Percentiles rank a stretch among this genome's conserved stretches.
These are phyloP conservation scores for Aspergillus biplanus DNA, from an alignment of 495 filamentous ascomycete species.

Conservation along the genomic window DNA sequence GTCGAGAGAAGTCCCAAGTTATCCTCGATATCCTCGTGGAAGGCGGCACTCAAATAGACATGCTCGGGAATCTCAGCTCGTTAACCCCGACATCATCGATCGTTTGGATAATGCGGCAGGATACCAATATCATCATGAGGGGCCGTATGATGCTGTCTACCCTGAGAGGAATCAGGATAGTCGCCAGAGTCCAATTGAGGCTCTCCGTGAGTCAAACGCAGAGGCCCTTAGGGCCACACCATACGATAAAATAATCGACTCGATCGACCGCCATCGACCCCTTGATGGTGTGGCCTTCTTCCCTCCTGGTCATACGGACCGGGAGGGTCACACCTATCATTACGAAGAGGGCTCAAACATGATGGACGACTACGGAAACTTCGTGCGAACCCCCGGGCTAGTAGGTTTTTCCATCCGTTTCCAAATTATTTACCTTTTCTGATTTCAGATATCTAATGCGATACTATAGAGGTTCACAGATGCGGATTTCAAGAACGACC, in stretches of 20 bases:
- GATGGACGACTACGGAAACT: conserved; percentile 66
- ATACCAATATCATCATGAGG: conserved; percentile 82
- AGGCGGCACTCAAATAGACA: conserved; percentile 16
- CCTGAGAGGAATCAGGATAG: conserved; percentile 68
- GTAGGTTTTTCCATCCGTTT: conserved; percentile 23
- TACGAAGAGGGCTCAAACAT: conserved; percentile 89
- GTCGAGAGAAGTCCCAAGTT: conserved; percentile 25
- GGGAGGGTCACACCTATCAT: conserved; percentile 66
- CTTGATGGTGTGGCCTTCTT: conserved; percentile 80
- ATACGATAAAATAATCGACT: conserved; percentile 74
- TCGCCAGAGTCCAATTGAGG: conserved; percentile 72
- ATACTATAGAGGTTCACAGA: conserved; percentile 46
- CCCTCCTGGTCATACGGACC: conserved; percentile 70
- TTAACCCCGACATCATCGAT: conserved; percentile 81
- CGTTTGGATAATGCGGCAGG: conserved; percentile 66
- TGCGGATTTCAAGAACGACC: conserved; percentile 52
- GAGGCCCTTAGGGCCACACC: conserved; percentile 86
- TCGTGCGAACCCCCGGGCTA: conserved; percentile 39
- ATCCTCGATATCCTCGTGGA: conserved; percentile 24
- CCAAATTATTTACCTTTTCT: not conserved
- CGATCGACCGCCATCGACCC: conserved; percentile 74
- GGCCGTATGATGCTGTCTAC: conserved; percentile 86
- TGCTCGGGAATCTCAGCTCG: conserved; percentile 62
- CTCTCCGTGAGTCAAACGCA: conserved; percentile 70
- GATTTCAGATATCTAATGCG: conserved; percentile 7